These are phyloP conservation scores for Setaria italica DNA, from an alignment of 202 grass and related monocot genomes.

Conservation along the genomic window DNA sequence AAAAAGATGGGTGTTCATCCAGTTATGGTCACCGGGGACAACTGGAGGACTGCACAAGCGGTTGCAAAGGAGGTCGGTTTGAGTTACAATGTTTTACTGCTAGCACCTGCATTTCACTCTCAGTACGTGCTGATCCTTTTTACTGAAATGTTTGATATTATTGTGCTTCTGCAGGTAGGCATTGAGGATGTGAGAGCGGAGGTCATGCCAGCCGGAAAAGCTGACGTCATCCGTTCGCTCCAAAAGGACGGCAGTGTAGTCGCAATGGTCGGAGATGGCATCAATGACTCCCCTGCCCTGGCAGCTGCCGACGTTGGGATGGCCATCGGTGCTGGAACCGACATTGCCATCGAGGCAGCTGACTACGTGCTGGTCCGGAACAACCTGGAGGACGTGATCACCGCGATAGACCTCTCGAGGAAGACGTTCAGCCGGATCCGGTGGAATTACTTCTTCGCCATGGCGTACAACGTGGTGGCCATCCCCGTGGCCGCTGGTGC, in stretches of 20 bases:
- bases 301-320: slow-evolving; percentile 82
- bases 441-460: slow-evolving; percentile 98
- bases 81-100: slow-evolving; percentile 23
- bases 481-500: slow-evolving; percentile 83
- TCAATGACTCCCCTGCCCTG: slow-evolving; percentile 92
- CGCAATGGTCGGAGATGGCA: slow-evolving; percentile 93
- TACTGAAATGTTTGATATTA: slow-evolving; percentile 11
- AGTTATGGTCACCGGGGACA: slow-evolving; percentile 97
- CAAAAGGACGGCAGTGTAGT: slow-evolving; percentile 79
- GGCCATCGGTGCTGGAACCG: slow-evolving; percentile 86
- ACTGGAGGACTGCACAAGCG: slow-evolving; percentile 82
- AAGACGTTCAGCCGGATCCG: slow-evolving; percentile 90
- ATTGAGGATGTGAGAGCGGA: slow-evolving; percentile 88
- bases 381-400: slow-evolving; percentile 94
- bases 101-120: slow-evolving; percentile 26
- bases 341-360: slow-evolving; percentile 88
- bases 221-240: slow-evolving; percentile 62
- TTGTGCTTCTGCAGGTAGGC: slow-evolving; percentile 64
- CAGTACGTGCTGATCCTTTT: not conserved
- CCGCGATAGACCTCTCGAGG: slow-evolving; percentile 89
- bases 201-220: slow-evolving; percentile 89
- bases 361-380: slow-evolving; percentile 91
- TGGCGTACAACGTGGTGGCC: slow-evolving; percentile 78
- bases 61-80: slow-evolving; percentile 87
- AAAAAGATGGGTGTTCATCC: slow-evolving; percentile 86